Evolutionary conservation across 1,284 basidiomycete genomes (phyloP).

Genomic region (Agroathelia rolfsii): DNA sequence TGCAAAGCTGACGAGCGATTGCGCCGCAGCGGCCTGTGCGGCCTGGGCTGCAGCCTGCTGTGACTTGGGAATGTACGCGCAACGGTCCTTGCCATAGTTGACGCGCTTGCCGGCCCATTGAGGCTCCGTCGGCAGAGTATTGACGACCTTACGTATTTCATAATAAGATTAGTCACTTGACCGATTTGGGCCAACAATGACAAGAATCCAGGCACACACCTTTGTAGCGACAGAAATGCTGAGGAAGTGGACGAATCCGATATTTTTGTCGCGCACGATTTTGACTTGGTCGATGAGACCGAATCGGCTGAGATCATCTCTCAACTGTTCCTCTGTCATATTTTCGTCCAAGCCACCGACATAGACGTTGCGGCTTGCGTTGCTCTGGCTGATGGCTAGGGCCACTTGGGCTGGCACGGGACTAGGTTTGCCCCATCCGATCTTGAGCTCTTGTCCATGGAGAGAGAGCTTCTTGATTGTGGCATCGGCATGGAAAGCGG

Average conservation of each 20-base stretch:
- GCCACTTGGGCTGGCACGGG: conserved; percentile 80
- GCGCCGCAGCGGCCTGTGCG: conserved; percentile 73
- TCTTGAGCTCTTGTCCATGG: conserved; percentile 89
- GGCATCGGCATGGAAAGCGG: conserved; percentile 91
- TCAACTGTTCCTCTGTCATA: conserved; percentile 80
- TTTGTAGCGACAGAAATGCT: conserved; percentile 89
- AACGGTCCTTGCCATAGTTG: conserved; percentile 92
- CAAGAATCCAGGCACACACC: conserved; percentile 31
- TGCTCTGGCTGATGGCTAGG: conserved; percentile 80
- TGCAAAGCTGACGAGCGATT: conserved; percentile 49
- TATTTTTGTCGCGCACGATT: conserved; percentile 95
- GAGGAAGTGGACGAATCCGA: conserved; percentile 94
- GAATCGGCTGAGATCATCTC: conserved; percentile 81
- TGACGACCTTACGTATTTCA: conserved; percentile 59
- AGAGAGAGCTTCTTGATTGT: conserved; percentile 86
- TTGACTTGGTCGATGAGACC: conserved; percentile 98
- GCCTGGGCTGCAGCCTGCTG: conserved; percentile 78
- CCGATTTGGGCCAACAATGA: background rate
- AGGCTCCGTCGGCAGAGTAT: conserved; percentile 79
- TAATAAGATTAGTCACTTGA: conserved; percentile 4
- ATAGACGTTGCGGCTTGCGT: conserved; percentile 90
- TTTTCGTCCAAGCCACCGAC: conserved; percentile 83
- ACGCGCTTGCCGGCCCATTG: conserved; percentile 91
- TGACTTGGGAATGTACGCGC: conserved; percentile 87
- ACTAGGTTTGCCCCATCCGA: conserved; percentile 91